A percentile compares a stretch with the other conserved stretches of the same genome.
Conservation (phyloP, 768 basidiomycete species). For the Phallus indusiatus region DNA sequence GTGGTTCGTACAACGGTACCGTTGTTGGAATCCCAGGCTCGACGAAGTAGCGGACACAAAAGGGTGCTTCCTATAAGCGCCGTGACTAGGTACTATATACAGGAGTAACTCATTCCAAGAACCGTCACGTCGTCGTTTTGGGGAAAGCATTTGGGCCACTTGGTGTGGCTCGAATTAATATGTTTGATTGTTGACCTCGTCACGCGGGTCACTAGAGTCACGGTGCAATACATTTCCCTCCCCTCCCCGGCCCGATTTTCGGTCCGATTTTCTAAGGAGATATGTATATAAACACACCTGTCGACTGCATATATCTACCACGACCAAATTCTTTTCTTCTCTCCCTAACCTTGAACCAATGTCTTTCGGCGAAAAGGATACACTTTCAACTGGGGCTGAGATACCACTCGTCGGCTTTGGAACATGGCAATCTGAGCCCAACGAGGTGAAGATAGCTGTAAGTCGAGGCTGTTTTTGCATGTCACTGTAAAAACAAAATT, state of each 20-base stretch:
- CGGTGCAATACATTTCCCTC: neutral
- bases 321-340: neutral
- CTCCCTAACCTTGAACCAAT: conserved; percentile 18
- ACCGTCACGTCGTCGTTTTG: too few relatives aligned
- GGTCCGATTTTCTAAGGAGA: neutral
- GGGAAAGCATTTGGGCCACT: too few relatives aligned
- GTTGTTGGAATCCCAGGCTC: too few relatives aligned
- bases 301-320: neutral
- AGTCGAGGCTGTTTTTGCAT: conserved; percentile 9
- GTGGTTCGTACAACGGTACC: too few relatives aligned
- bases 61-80: neutral
- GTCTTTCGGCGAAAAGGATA: conserved; percentile 31
- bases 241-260: neutral
- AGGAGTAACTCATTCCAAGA: too few relatives aligned
- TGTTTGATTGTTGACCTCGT: too few relatives aligned
- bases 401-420: conserved; percentile 78
- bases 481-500: neutral
- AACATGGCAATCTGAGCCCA: conserved; percentile 68
- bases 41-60: too few relatives aligned
- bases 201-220: too few relatives aligned
- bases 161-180: too few relatives aligned
- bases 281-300: neutral
- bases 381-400: conserved; percentile 37
- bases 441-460: conserved; percentile 69
- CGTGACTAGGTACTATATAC: too few relatives aligned